Conservation (phyloP, 208 protist species). For the Trypanosoma grayi region DNA sequence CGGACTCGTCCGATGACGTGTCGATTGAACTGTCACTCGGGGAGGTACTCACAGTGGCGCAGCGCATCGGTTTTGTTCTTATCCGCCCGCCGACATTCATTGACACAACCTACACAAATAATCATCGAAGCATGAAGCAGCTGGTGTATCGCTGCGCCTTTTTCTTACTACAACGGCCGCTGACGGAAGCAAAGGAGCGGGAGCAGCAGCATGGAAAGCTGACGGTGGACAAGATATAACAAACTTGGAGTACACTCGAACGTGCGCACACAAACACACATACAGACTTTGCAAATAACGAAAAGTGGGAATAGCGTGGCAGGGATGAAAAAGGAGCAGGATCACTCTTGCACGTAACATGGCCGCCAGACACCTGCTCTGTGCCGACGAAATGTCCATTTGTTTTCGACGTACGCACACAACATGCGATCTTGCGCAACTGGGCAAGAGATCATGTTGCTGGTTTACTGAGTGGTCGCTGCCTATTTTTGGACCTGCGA, state of each 20-base stretch:
- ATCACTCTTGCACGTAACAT: too few species aligned
- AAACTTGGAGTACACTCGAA: not conserved
- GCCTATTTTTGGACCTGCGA: too few species aligned
- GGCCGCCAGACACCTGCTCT: too few species aligned
- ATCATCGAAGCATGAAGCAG: slow-evolving; percentile 92
- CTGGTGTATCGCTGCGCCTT: slow-evolving; percentile 88
- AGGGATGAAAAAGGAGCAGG: not conserved
- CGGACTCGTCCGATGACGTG: slow-evolving; percentile 82
- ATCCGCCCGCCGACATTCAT: slow-evolving; percentile 62
- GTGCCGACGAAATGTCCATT: too few species aligned
- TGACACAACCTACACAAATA: slow-evolving; percentile 90
- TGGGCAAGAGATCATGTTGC: too few species aligned
- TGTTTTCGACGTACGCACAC: too few species aligned
- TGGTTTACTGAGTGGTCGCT: too few species aligned
- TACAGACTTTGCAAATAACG: too few species aligned
- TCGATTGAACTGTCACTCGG: slow-evolving; percentile 91
- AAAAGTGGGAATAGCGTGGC: not conserved
- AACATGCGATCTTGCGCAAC: too few species aligned
- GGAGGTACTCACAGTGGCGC: slow-evolving; percentile 80
- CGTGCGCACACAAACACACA: not conserved
- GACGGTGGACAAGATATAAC: not conserved
- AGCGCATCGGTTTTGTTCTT: slow-evolving; percentile 81
- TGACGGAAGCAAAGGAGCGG: slow-evolving; percentile 1
- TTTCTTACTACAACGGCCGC: slow-evolving; percentile 77
- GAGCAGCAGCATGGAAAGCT: not conserved